Evolutionary conservation across 805 yeast species (phyloP), one percentile per base, ranked within the genome.

Genomic region (Zygotorulaspora chibaensis): DNA sequence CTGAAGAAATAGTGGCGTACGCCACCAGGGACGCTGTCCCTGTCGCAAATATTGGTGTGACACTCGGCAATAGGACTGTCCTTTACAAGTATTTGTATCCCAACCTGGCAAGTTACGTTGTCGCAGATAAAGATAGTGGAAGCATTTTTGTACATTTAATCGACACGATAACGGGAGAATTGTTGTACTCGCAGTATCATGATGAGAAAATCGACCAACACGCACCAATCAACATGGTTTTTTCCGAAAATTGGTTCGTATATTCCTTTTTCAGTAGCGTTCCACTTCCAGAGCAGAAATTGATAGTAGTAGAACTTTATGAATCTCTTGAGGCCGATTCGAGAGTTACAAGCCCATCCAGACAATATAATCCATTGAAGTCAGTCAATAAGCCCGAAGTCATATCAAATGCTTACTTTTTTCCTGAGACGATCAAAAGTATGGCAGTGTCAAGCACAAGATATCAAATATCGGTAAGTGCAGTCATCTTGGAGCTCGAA

Each of bases 41-140:
- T 10, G 68, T 74, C 3, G 80, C 83, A 0, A 82, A 83, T 11
- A 61, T 83, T 39, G 97, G 95, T 8, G 73, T 77, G 20, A 77
- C 84, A 0, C 66, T 85, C 25, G 82, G 83, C 16, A 81, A 84
- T 54, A 76, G 87, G 59, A 72, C 82, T 1, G 91, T 87, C 1
- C 66, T 88, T 33, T 88, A 90, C 76, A 93, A 91, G 65, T 90
- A 84, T 62, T 67, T 90, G 48, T 75, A 85, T 57, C 95, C 95
- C 16, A 80, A 86, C 56, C 48, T 78, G 16, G 70, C 83, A 1
- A 74, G 79, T 1, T 70, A 81, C 16, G 74, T 82, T 2, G 67
- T 82, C 0, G 54, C 63, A 17, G 58, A 71, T 38, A 45, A 54
- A 2, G 55, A 51, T 2, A 58, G 62, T 0, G 50, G 58, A 1